phyloP scores from a whole-genome alignment of 345 rosid genomes.

The Atalantia buxifolia region DNA sequence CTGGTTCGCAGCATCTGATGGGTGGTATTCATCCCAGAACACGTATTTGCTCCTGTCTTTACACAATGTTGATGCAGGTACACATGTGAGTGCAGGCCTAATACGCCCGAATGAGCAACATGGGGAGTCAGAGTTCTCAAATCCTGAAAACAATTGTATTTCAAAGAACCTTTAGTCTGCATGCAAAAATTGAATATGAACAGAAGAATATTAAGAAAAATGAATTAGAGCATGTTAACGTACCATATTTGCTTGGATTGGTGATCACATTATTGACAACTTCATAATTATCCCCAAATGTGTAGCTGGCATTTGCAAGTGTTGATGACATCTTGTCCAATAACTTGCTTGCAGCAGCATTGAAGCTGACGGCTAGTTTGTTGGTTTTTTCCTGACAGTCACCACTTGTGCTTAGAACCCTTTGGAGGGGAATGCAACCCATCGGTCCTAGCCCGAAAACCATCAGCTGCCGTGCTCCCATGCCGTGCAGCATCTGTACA shows the following conservation, averaged over 20 bases:
- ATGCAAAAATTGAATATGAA: not conserved
- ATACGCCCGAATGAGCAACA: conserved; percentile 88
- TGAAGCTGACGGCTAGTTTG: conserved; percentile 63
- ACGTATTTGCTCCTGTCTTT: conserved; percentile 81
- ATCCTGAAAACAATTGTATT: conserved; percentile 42
- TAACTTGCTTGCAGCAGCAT: conserved; percentile 48
- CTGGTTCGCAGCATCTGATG: conserved; percentile 76
- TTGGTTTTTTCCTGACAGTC: conserved; percentile 71
- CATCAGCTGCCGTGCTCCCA: conserved; percentile 77
- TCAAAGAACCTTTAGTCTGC: not conserved
- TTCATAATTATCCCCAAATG: conserved; percentile 85
- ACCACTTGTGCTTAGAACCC: conserved; percentile 67
- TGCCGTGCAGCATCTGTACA: conserved; percentile 45
- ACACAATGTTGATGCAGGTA: conserved; percentile 82
- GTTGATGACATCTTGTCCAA: conserved; percentile 33
- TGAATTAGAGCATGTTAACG: not conserved
- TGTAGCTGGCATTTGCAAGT: conserved; percentile 55
- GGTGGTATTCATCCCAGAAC: conserved; percentile 99
- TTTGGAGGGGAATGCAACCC: conserved; percentile 98
- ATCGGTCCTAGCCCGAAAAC: conserved; percentile 93
- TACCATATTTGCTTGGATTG: conserved; percentile 72
- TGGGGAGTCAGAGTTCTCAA: conserved; percentile 72
- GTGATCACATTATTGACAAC: conserved; percentile 65
- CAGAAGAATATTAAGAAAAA: not conserved
- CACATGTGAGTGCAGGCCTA: conserved; percentile 83